Percentiles rank a stretch among this genome's conserved stretches.
Evolutionary conservation across 2,329 filamentous ascomycete species (phyloP).

Genomic region (Fusarium austroafricanum): DNA sequence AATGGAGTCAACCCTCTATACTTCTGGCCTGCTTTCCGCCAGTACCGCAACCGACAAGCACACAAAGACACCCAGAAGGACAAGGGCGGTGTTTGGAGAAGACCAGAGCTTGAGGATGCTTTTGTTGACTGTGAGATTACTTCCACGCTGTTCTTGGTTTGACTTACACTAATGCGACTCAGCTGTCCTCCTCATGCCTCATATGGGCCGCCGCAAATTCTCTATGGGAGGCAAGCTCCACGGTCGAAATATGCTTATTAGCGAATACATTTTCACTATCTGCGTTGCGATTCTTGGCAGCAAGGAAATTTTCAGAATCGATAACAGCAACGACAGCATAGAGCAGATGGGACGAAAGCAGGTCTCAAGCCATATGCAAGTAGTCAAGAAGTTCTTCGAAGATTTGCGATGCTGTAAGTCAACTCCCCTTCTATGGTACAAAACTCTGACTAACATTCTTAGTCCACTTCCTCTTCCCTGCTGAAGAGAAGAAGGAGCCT

Average conservation of each 20-base stretch:
- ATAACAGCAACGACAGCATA: slow-evolving; percentile 58
- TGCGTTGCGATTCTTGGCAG: slow-evolving; percentile 54
- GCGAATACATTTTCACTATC: slow-evolving; percentile 69
- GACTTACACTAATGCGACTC: slow-evolving; percentile 36
- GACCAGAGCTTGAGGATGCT: slow-evolving; percentile 70
- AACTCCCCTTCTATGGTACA: not conserved
- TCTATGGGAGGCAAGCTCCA: slow-evolving; percentile 72
- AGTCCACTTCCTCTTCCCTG: slow-evolving; percentile 72
- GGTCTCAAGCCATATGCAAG: slow-evolving; percentile 77
- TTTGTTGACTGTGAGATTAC: slow-evolving; percentile 71
- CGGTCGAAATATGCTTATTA: slow-evolving; percentile 77
- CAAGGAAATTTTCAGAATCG: slow-evolving; percentile 58
- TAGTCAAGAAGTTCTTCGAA: slow-evolving; percentile 74
- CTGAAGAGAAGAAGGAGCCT: slow-evolving; percentile 65
- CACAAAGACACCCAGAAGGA: slow-evolving; percentile 71
- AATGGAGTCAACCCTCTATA: slow-evolving; percentile 68
- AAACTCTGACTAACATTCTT: slow-evolving; percentile 19
- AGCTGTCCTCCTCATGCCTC: slow-evolving; percentile 74
- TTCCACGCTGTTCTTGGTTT: not conserved
- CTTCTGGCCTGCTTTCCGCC: slow-evolving; percentile 70
- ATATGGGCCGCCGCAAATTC: slow-evolving; percentile 75
- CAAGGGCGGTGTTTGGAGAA: slow-evolving; percentile 66
- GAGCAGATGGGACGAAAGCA: slow-evolving; percentile 69
- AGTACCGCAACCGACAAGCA: slow-evolving; percentile 73
- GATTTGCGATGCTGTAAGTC: slow-evolving; percentile 72